A percentile compares a stretch with the other conserved stretches of the same genome.
These are phyloP conservation scores for Volvox carteri DNA, from an alignment of 163 green algal species.

Conservation along the genomic window DNA sequence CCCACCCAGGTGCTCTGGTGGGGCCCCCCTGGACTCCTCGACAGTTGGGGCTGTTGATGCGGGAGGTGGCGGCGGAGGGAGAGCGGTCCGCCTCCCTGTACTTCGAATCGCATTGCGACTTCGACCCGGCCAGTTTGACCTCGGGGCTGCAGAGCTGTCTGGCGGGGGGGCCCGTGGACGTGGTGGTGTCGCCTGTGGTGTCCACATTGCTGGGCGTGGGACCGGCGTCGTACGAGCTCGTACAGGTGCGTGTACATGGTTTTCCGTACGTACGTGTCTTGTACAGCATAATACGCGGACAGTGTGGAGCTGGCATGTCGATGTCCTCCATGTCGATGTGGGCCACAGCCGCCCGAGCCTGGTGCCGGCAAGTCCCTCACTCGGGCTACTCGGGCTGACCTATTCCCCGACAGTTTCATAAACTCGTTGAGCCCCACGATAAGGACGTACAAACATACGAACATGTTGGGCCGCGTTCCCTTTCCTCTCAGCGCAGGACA, in stretches of 20 bases:
- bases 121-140: conserved; percentile 19
- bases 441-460: no score
- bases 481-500: no score
- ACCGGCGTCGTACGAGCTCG: conserved; percentile 71
- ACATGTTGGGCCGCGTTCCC: no score
- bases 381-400: no score
- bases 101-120: conserved; percentile 90
- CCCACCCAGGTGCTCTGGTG: conserved; percentile 83
- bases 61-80: conserved; percentile 59
- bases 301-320: no score
- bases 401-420: no score
- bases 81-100: conserved; percentile 72
- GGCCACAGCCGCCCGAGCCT: no score
- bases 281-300: no score
- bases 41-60: conserved; percentile 84
- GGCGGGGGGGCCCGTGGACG: conserved; percentile 70
- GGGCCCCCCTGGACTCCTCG: conserved; percentile 90
- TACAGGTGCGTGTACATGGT: conserved; percentile 46
- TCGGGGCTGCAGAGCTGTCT: background rate
- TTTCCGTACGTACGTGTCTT: background rate
- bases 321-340: no score
- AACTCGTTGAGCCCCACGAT: no score
- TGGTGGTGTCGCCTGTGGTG: conserved; percentile 81
- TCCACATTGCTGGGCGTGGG: conserved; percentile 70
- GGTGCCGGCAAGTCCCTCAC: no score